These are phyloP conservation scores for Cordyceps pruinosa DNA, from an alignment of 2,329 filamentous ascomycete genomes.

Conservation along the genomic window DNA sequence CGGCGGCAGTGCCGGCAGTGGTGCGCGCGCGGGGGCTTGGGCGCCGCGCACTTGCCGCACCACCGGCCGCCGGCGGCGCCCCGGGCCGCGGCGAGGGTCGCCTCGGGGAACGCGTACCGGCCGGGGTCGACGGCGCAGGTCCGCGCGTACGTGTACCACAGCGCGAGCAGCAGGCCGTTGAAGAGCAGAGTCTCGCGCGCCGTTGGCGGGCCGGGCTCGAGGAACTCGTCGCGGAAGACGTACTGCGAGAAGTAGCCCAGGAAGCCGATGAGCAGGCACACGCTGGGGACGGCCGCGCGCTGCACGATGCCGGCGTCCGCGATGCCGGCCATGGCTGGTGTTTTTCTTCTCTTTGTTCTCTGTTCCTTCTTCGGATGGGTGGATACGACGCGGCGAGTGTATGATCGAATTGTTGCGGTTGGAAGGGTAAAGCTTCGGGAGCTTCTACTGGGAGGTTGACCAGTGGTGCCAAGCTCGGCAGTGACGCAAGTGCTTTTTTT, in stretches of 20 bases:
- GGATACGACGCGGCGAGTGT: no score
- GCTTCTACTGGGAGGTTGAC: background rate
- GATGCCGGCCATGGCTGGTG: conserved; percentile 34
- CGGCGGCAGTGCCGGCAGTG: conserved; percentile 72
- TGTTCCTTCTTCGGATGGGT: no score
- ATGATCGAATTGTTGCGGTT: no score
- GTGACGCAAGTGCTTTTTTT: background rate
- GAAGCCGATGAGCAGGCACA: conserved; percentile 59
- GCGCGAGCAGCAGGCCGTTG: conserved; percentile 56
- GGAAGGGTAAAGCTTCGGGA: background rate
- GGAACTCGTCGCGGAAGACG: conserved; percentile 54
- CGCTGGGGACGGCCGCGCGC: conserved; percentile 60
- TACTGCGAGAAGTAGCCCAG: conserved; percentile 67
- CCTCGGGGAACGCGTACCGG: conserved; percentile 39
- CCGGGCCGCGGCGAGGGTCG: conserved; percentile 24
- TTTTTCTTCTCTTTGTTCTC: no score
- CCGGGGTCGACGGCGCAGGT: conserved; percentile 53
- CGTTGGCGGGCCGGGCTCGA: conserved; percentile 55
- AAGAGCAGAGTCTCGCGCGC: conserved; percentile 52
- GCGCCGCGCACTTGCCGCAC: conserved; percentile 69
- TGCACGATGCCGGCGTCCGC: conserved; percentile 38
- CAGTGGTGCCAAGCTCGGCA: background rate
- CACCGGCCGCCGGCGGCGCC: conserved; percentile 38
- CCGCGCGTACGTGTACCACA: conserved; percentile 64
- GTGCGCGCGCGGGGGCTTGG: conserved; percentile 71